Conservation (phyloP, 768 basidiomycete species). For the Ramaria sp. region DNA sequence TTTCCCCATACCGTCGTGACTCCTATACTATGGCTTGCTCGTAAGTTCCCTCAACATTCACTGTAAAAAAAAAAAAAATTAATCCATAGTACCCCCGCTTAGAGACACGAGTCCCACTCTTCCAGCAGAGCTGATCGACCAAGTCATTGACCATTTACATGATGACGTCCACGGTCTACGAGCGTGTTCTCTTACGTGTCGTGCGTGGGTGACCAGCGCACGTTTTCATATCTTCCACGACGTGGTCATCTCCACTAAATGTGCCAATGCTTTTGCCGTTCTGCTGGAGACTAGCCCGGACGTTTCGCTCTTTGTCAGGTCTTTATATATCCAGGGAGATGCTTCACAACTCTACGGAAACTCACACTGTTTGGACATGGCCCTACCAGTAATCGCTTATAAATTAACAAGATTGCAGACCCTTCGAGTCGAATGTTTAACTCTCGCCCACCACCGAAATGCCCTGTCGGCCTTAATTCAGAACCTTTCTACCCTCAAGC, state of each 20-base stretch:
- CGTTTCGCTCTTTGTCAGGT: not conserved
- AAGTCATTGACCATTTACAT: constrained; percentile 34
- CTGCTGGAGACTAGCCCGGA: not conserved
- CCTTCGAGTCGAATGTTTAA: not conserved
- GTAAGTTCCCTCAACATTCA: no score
- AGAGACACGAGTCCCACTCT: constrained; percentile 11
- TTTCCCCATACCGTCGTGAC: no score
- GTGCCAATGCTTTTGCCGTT: not conserved
- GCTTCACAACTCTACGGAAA: not conserved
- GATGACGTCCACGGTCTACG: constrained; percentile 22
- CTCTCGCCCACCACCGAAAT: not conserved
- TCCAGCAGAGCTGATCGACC: constrained; percentile 32
- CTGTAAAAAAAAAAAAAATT: no score
- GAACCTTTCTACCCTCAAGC: not conserved
- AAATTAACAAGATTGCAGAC: not conserved
- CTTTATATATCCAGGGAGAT: not conserved
- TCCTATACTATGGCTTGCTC: no score
- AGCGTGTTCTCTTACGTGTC: constrained; percentile 27
- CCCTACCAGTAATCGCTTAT: not conserved
- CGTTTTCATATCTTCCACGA: constrained; percentile 28
- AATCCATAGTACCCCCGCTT: no score
- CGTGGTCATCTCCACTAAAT: not conserved
- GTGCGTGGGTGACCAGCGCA: constrained; percentile 29
- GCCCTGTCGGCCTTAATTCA: not conserved
- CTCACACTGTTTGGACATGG: not conserved